Evolutionary conservation across 176 grass and related monocot genomes (phyloP), one percentile per base, ranked within the genome.

Genomic region (Phyllostachys edulis): DNA sequence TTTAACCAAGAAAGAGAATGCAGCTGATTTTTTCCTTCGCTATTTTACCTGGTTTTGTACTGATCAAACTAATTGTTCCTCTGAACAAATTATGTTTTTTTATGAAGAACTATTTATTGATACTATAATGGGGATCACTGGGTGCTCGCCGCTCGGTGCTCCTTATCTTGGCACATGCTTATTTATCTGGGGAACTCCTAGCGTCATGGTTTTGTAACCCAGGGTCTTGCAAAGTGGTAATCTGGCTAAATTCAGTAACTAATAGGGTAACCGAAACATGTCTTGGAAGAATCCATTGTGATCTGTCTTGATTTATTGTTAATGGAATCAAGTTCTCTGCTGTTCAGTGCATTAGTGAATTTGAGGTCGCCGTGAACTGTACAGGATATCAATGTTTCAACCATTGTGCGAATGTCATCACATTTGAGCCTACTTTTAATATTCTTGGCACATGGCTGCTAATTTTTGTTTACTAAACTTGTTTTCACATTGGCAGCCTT

Each of bases 401-500:
- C 10, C 13, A 46, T 27, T 13, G 21, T 62, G 11, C 27, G 69
- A 27, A 71, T 71, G 9, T 45, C 2, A 47, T 24, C 41, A 65
- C 40, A 46, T 18, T 23, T 32, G 13, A 36, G 23, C 9, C 56
- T 21, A 59, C 42, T 60, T 63, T 61, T 44, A 42, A n/a, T 4
- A 6, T 59, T 82, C 15, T 63, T 61, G 38, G 77, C 17, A 36
- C 41, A 62, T 50, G 4, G 18, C 32, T 41, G 13, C 68, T 77
- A 55, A 61, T 66, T 56, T 67, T 23, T 65, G 20, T 71, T 60
- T 56, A 44, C 42, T 55, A 34, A 63, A 72, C 26, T 67, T 42
- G 1, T 77, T 86, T 75, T 81, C 10, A 63, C 24, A 57, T 56
- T 64, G 82, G 70, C 89, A 98, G 93, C 81, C 89, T 98, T 51